Evolutionary conservation across 2,329 filamentous ascomycete species (phyloP).

Genomic region (Bipolaris sorokiniana): DNA sequence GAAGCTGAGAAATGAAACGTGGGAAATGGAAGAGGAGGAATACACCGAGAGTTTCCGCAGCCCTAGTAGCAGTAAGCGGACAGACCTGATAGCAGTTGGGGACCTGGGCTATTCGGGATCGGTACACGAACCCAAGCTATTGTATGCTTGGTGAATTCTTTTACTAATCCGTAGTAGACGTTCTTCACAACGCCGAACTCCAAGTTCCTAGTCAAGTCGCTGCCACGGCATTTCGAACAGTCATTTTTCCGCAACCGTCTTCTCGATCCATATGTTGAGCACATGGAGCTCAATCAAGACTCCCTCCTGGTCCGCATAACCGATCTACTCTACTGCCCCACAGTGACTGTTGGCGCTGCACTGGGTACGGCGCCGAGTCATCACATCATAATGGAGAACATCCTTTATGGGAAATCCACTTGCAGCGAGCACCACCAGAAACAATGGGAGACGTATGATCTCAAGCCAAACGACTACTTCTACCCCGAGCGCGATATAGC

Average conservation of each 20-base stretch:
- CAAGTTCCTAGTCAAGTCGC: constrained; percentile 73
- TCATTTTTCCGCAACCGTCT: constrained; percentile 72
- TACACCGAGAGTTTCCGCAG: constrained; percentile 62
- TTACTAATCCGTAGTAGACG: constrained; percentile 53
- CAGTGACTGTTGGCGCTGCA: constrained; percentile 64
- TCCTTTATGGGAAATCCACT: constrained; percentile 64
- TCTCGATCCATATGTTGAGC: constrained; percentile 66
- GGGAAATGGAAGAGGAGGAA: constrained; percentile 61
- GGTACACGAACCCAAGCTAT: constrained; percentile 43
- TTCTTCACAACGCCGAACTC: constrained; percentile 72
- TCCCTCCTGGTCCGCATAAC: constrained; percentile 74
- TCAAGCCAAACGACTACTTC: constrained; percentile 77
- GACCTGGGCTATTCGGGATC: constrained; percentile 78
- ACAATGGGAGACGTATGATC: constrained; percentile 74
- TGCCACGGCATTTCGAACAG: constrained; percentile 73
- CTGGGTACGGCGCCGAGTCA: constrained; percentile 69
- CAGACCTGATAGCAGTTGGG: constrained; percentile 62
- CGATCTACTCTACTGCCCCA: constrained; percentile 67
- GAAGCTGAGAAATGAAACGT: constrained; percentile 58
- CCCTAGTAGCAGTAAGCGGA: constrained; percentile 47
- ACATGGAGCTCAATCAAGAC: constrained; percentile 65
- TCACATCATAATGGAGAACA: constrained; percentile 80
- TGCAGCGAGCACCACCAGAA: constrained; percentile 51
- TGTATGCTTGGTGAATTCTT: not conserved
- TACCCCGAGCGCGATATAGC: constrained; percentile 76